phyloP scores from a whole-genome alignment of 192 early-diverging fungal genomes.

The Rhizophagus sp. region DNA sequence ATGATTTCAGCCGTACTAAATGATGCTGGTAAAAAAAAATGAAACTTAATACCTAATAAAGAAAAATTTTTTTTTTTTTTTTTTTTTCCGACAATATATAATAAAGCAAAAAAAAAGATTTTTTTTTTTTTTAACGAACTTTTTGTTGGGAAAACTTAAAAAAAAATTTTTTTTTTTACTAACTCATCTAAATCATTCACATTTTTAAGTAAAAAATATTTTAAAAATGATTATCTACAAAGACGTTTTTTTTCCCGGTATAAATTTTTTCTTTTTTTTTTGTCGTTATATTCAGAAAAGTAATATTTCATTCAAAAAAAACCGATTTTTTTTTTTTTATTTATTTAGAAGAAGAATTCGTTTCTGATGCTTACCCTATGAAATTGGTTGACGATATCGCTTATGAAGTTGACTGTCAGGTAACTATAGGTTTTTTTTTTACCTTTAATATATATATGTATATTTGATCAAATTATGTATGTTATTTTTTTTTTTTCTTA shows the following conservation, averaged over 20 bases:
- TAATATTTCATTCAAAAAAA: neutral
- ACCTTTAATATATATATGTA: neutral
- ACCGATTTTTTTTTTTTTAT: neutral
- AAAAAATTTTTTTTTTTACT: too few relatives aligned
- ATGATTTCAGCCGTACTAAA: too few relatives aligned
- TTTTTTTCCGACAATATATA: too few relatives aligned
- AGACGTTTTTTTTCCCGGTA: constrained; percentile 65
- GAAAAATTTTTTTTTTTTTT: too few relatives aligned
- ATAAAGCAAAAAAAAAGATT: too few relatives aligned
- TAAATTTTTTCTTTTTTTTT: neutral
- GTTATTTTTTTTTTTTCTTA: neutral
- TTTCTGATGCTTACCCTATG: constrained; percentile 85
- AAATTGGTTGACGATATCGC: constrained; percentile 62
- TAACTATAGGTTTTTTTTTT: constrained; percentile 30
- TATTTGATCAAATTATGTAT: neutral
- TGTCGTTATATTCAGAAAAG: neutral
- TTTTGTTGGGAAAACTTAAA: too few relatives aligned
- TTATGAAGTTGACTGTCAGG: constrained; percentile 80
- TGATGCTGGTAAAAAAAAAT: too few relatives aligned
- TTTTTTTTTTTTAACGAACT: too few relatives aligned
- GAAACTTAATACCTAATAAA: too few relatives aligned
- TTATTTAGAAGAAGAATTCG: constrained; percentile 77
- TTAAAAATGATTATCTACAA: constrained; percentile 62
- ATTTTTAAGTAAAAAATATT: too few relatives aligned
- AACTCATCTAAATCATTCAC: too few relatives aligned